Evolutionary conservation across 768 basidiomycete species (phyloP).

Genomic region (Suillus bovinus): DNA sequence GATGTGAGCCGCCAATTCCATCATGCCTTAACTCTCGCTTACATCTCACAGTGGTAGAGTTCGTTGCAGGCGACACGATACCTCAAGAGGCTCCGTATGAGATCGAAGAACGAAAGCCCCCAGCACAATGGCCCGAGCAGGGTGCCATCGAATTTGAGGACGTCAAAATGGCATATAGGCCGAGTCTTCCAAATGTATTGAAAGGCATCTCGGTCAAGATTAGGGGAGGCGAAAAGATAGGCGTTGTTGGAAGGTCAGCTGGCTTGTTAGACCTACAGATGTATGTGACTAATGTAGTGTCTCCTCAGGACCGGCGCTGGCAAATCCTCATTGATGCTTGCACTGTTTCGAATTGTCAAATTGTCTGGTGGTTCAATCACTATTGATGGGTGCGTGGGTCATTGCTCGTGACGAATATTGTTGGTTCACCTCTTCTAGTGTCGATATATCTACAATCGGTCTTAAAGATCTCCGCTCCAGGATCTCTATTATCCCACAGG

Average conservation of each 20-base stretch:
- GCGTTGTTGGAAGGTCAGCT: slow-evolving; percentile 61
- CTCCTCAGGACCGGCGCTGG: slow-evolving; percentile 49
- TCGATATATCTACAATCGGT: slow-evolving; percentile 71
- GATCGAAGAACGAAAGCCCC: slow-evolving; percentile 53
- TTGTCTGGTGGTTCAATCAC: slow-evolving; percentile 56
- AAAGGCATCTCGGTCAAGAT: slow-evolving; percentile 63
- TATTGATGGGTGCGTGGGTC: slow-evolving; percentile 54
- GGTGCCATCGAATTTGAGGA: slow-evolving; percentile 66
- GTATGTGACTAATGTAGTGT: neutral
- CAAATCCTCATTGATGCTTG: slow-evolving; percentile 62
- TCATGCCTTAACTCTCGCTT: neutral
- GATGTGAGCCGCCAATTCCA: slow-evolving; percentile 37
- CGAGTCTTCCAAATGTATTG: slow-evolving; percentile 71
- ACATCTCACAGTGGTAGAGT: slow-evolving; percentile 46
- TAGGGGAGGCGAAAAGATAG: slow-evolving; percentile 71
- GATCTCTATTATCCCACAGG: slow-evolving; percentile 69
- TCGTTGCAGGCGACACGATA: slow-evolving; percentile 49
- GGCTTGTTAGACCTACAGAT: neutral
- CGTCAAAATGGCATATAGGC: slow-evolving; percentile 62
- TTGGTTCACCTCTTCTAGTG: slow-evolving; percentile 30
- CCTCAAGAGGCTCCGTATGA: slow-evolving; percentile 68
- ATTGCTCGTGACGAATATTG: neutral
- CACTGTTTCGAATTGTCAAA: slow-evolving; percentile 71
- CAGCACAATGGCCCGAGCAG: slow-evolving; percentile 58
- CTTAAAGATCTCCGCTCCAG: slow-evolving; percentile 60